These are phyloP conservation scores for Phytophthora sojae DNA, from an alignment of 352 stramenopile species.

Conservation along the genomic window DNA sequence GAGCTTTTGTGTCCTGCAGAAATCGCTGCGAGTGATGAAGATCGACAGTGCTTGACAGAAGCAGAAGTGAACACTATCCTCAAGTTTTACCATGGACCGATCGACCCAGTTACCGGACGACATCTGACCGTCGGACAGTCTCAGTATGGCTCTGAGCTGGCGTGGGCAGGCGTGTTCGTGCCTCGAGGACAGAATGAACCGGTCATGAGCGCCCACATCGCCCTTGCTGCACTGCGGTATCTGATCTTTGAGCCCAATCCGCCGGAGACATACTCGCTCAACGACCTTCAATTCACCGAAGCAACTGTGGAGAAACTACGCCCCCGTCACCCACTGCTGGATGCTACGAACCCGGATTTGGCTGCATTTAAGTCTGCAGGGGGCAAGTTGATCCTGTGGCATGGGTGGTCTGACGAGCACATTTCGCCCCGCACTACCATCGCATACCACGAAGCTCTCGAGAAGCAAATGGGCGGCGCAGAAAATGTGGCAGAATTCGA, in stretches of 20 bases:
- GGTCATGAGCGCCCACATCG: constrained; percentile 38
- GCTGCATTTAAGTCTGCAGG: constrained; percentile 40
- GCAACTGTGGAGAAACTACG: constrained; percentile 39
- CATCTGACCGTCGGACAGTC: constrained; percentile 46
- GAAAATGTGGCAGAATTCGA: background rate
- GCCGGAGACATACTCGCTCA: constrained; percentile 40
- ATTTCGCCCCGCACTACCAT: background rate
- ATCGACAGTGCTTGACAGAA: constrained; percentile 34
- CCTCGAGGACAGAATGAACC: constrained; percentile 11
- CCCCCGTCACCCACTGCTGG: constrained; percentile 39
- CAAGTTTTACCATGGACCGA: constrained; percentile 52
- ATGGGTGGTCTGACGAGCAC: constrained; percentile 32
- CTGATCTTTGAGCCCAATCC: constrained; percentile 45
- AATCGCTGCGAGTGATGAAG: background rate
- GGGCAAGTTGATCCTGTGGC: constrained; percentile 45
- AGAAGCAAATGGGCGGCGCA: background rate
- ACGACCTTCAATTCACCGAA: constrained; percentile 39
- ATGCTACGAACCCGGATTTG: constrained; percentile 46
- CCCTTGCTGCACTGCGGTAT: constrained; percentile 46
- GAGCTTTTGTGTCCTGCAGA: constrained; percentile 26
- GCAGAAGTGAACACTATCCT: constrained; percentile 35
- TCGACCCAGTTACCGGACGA: constrained; percentile 26
- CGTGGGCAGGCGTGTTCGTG: constrained; percentile 47
- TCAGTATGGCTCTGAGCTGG: constrained; percentile 45
- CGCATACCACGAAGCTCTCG: background rate